A percentile compares a stretch with the other conserved stretches of the same genome.
phyloP scores from a whole-genome alignment of 441 rosid genomes.

The Adansonia grandidieri region DNA sequence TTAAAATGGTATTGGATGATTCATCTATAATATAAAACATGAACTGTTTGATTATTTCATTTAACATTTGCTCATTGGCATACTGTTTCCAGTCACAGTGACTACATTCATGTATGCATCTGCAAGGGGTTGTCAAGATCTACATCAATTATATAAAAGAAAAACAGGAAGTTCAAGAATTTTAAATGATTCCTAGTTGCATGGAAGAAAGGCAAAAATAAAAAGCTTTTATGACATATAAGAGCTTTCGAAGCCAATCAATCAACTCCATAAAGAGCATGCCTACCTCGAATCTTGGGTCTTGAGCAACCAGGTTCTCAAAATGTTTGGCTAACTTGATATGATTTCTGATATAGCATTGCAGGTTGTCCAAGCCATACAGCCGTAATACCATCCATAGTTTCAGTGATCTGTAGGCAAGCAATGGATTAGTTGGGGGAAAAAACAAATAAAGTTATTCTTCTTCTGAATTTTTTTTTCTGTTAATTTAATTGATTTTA shows the following conservation, averaged over 20 bases:
- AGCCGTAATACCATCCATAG: conserved; percentile 86
- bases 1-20: conserved; percentile 1
- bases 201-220: background rate
- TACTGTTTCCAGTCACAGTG: background rate
- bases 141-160: conserved; percentile 6
- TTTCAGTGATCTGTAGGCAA: conserved; percentile 64
- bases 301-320: conserved; percentile 62
- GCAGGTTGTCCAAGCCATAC: conserved; percentile 76
- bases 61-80: background rate
- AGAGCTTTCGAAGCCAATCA: background rate
- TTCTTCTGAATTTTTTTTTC: background rate
- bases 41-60: background rate
- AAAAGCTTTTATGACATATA: background rate
- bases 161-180: background rate
- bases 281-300: conserved; percentile 79
- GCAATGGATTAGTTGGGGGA: conserved; percentile 10
- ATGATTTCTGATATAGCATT: conserved; percentile 75
- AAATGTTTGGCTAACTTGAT: conserved; percentile 67
- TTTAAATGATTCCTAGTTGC: background rate
- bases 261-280: conserved; percentile 13
- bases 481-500: background rate
- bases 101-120: background rate
- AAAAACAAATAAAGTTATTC: background rate
- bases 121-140: background rate
- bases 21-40: background rate